Evolutionary conservation across 257 asterid genomes (phyloP).

Genomic region (Verbena officinalis): DNA sequence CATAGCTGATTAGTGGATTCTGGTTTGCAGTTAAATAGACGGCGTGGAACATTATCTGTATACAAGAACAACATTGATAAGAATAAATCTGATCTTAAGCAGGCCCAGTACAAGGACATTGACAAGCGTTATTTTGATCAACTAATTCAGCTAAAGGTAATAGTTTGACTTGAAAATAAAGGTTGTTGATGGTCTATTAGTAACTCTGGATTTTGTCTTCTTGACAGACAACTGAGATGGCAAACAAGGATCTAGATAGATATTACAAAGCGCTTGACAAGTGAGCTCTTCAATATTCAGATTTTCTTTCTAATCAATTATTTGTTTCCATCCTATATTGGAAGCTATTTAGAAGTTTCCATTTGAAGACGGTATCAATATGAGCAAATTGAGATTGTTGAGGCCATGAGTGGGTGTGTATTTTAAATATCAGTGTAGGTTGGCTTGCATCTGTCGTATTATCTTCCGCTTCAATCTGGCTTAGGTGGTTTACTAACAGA

Average conservation of each 20-base stretch:
- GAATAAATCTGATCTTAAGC: constrained; percentile 82
- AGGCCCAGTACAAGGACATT: constrained; percentile 90
- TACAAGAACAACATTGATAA: constrained; percentile 79
- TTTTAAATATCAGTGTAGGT: too few relatives aligned
- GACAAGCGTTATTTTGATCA: constrained; percentile 97
- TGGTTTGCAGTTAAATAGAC: constrained; percentile 73
- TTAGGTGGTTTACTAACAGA: neutral
- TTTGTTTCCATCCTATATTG: neutral
- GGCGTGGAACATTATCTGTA: constrained; percentile 77
- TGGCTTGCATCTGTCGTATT: too few relatives aligned
- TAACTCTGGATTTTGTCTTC: constrained; percentile 22
- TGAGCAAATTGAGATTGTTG: too few relatives aligned
- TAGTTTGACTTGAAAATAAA: constrained; percentile 4
- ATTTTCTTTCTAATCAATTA: neutral
- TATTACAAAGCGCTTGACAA: constrained; percentile 95
- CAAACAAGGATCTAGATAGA: constrained; percentile 97
- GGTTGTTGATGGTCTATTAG: neutral
- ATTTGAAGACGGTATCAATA: neutral
- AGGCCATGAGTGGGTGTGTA: too few relatives aligned
- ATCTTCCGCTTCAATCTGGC: neutral
- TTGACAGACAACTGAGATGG: constrained; percentile 97
- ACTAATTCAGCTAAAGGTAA: constrained; percentile 93
- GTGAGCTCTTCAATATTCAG: constrained; percentile 52
- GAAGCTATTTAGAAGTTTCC: constrained; percentile 4
- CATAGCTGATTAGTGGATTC: constrained; percentile 28